Base-by-base conservation (phyloP, 139 green algal genomes). In the Coelastrella sp. region DNA sequence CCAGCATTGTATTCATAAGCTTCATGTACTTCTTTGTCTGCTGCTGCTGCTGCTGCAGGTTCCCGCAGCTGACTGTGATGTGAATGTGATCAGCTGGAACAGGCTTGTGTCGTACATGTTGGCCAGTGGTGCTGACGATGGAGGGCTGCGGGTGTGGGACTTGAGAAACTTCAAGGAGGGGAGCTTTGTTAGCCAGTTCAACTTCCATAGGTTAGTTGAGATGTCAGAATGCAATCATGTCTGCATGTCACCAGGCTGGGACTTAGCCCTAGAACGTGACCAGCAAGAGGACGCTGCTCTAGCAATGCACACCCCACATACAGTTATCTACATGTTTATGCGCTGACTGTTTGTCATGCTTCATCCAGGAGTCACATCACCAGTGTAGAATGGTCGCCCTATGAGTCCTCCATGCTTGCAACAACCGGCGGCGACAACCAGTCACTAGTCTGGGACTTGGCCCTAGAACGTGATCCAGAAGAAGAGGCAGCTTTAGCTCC, bases 31-130 rank as follows among this genome's bases (percentile, higher is more conserved):
- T n/a, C n/a, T n/a, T n/a, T n/a, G n/a, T 17, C 5, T 76, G 68
- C 68, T 76, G 68, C 17, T 23, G 97, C 98, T 16, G 93, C 95
- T 4, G 77, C 75, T 82, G 32, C 82, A 87, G 82, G 79, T 87
- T 5, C 19, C 92, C 32, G 97, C 98, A 13, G 96, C 98, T 77
- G 93, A 95, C 3, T 92, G 82, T 6, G 98, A 99, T 92, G 95
- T 99, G 59, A 99, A 99, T 92, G 98, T 99, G 47, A 96, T 99
- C 47, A 97, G 96, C 22, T 99, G 98, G 98, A 99, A 98, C 92
- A 73, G 90, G 22, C 66, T 96, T 64, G 96, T 98, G 54, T 94
- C 92, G 5, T 98, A 97, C 95, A 99, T 99, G 97, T 88, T 99
- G 75, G 98, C 98, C 54, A 96, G 92, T 1, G 98, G 98, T 54